These are phyloP conservation scores for Alectoria sarmentosa DNA, from an alignment of 495 filamentous ascomycete species.

Conservation along the genomic window DNA sequence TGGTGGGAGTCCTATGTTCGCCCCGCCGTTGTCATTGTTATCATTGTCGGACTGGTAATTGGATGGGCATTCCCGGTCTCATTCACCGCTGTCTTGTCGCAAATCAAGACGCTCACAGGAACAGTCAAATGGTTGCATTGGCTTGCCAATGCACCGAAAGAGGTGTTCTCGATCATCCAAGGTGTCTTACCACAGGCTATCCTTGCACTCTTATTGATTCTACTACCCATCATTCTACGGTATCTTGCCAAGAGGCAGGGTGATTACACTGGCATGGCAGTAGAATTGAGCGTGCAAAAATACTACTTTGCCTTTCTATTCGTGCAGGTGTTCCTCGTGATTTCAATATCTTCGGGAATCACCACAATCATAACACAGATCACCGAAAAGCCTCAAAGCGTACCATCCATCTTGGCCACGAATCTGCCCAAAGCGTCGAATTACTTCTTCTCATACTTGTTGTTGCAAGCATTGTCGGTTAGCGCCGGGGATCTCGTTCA, in stretches of 20 bases:
- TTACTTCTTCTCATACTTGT: constrained; percentile 98
- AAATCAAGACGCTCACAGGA: constrained; percentile 60
- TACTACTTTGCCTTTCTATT: constrained; percentile 96
- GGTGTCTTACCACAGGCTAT: constrained; percentile 80
- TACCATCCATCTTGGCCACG: constrained; percentile 63
- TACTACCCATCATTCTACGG: constrained; percentile 74
- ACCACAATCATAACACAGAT: constrained; percentile 51
- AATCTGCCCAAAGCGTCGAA: constrained; percentile 87
- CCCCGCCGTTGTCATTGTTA: constrained; percentile 53
- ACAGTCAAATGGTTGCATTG: constrained; percentile 63
- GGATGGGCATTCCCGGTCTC: constrained; percentile 90
- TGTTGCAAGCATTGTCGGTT: constrained; percentile 84
- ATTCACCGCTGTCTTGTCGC: constrained; percentile 74
- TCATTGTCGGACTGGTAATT: constrained; percentile 72
- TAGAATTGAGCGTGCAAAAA: constrained; percentile 75
- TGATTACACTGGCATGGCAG: constrained; percentile 70
- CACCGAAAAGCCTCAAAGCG: constrained; percentile 29
- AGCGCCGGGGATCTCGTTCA: constrained; percentile 91
- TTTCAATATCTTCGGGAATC: constrained; percentile 78
- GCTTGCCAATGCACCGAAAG: constrained; percentile 54
- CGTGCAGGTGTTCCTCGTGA: constrained; percentile 89
- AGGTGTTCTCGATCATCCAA: constrained; percentile 64
- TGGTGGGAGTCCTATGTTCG: constrained; percentile 92
- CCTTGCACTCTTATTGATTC: constrained; percentile 67
- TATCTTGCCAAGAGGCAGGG: constrained; percentile 71